phyloP scores from a whole-genome alignment of 106 monocot genomes.

The Posidonia australis region DNA sequence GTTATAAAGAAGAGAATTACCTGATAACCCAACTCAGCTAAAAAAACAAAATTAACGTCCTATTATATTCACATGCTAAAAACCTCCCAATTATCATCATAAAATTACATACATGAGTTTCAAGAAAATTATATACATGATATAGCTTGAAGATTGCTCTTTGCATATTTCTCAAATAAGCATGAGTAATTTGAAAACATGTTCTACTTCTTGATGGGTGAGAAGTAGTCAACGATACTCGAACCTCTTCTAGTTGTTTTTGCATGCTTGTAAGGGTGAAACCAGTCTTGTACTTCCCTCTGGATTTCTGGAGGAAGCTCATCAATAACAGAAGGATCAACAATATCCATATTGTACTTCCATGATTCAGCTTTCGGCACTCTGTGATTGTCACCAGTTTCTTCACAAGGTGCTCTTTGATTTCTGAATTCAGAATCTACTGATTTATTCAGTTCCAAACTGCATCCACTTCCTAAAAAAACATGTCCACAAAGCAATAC shows the following conservation, averaged over 20 bases:
- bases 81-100: too few relatives aligned
- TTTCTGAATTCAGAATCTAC: conserved; percentile 2
- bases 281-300: conserved; percentile 59
- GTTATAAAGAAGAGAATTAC: too few relatives aligned
- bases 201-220: conserved; percentile 26
- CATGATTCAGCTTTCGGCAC: conserved; percentile 17
- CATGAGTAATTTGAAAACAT: neutral
- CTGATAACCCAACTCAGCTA: too few relatives aligned
- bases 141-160: too few relatives aligned
- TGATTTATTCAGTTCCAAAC: conserved; percentile 10
- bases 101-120: too few relatives aligned
- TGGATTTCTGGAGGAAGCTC: conserved; percentile 86
- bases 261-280: conserved; percentile 39
- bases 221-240: conserved; percentile 52
- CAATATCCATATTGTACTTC: conserved; percentile 44
- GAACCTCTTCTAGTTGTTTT: conserved; percentile 30
- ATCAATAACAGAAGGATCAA: conserved; percentile 65
- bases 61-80: too few relatives aligned
- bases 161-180: too few relatives aligned
- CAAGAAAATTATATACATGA: too few relatives aligned
- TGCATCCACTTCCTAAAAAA: conserved; percentile 13
- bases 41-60: too few relatives aligned
- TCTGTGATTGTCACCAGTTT: conserved; percentile 4
- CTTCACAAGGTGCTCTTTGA: neutral
- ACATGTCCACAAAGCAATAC: neutral